These are phyloP conservation scores for Pseudogymnoascus sp. DNA, from an alignment of 2,329 filamentous ascomycete species.

Conservation along the genomic window DNA sequence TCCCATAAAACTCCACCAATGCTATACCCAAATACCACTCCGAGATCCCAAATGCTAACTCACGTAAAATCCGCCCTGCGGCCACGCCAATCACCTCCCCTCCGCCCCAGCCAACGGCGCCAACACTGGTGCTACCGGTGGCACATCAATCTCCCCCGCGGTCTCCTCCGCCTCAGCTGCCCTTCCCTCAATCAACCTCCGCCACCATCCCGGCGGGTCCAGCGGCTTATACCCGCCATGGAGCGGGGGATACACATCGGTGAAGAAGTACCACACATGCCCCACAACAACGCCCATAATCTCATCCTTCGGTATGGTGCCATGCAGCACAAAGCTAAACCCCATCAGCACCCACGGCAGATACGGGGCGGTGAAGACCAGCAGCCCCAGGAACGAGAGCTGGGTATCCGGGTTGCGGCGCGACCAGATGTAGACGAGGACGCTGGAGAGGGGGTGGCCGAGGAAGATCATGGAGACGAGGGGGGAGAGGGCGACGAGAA, in stretches of 20 bases:
- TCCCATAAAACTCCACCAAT: not conserved
- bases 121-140: not conserved
- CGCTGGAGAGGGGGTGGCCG: constrained; percentile 86
- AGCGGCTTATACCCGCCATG: constrained; percentile 78
- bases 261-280: constrained; percentile 97
- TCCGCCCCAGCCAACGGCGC: not conserved
- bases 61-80: not conserved
- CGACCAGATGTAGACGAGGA: constrained; percentile 96
- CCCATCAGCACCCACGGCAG: constrained; percentile 92
- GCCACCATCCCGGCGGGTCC: constrained; percentile 87
- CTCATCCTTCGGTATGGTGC: constrained; percentile 86
- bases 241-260: constrained; percentile 88
- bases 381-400: constrained; percentile 77
- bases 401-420: constrained; percentile 86
- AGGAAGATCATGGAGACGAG: constrained; percentile 88
- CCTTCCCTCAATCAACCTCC: constrained; percentile 26
- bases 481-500: constrained; percentile 74
- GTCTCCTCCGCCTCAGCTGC: not conserved
- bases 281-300: constrained; percentile 91
- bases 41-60: not conserved
- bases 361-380: constrained; percentile 91
- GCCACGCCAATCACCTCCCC: not conserved
- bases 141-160: not conserved
- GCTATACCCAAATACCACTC: not conserved
- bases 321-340: constrained; percentile 87